A percentile compares a stretch with the other conserved stretches of the same genome.
These are phyloP conservation scores for Apiotrichum akiyoshidainum DNA, from an alignment of 1,284 basidiomycete species.

Conservation along the genomic window DNA sequence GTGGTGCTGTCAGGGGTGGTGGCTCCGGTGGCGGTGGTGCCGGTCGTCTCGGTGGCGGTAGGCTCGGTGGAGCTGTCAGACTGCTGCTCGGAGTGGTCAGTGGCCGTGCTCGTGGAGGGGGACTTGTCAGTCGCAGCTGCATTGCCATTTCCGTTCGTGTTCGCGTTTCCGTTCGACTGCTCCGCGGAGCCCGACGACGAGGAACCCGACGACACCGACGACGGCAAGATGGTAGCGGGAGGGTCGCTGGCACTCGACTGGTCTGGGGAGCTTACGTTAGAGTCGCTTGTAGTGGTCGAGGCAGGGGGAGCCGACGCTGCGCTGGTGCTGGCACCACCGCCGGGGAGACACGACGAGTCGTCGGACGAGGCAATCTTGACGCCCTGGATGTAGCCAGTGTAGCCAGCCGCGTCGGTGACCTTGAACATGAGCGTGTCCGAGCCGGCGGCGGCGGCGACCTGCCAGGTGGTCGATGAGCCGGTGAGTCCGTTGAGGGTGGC, in stretches of 20 bases:
- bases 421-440: slow-evolving; percentile 40
- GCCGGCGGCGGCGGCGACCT: slow-evolving; percentile 32
- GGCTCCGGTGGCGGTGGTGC: background rate
- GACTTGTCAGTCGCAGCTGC: background rate
- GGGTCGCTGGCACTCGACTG: background rate
- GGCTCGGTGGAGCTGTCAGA: background rate
- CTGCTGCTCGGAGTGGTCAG: background rate
- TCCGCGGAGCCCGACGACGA: background rate
- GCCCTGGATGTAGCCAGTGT: slow-evolving; percentile 45
- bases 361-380: slow-evolving; percentile 28
- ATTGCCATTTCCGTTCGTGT: too few species aligned
- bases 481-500: slow-evolving; percentile 19
- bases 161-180: too few species aligned
- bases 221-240: background rate
- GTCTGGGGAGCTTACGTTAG: background rate
- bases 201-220: background rate
- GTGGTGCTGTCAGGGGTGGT: background rate
- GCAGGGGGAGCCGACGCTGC: background rate
- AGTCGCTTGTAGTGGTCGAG: background rate
- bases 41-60: background rate
- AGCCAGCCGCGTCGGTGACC: slow-evolving; percentile 37
- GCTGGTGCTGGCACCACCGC: background rate
- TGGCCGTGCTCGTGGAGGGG: background rate
- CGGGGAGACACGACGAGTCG: slow-evolving; percentile 33
- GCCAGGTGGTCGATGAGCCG: slow-evolving; percentile 30